These are phyloP conservation scores for Solanum aculeatissimum DNA, from an alignment of 305 asterid species.

Conservation along the genomic window DNA sequence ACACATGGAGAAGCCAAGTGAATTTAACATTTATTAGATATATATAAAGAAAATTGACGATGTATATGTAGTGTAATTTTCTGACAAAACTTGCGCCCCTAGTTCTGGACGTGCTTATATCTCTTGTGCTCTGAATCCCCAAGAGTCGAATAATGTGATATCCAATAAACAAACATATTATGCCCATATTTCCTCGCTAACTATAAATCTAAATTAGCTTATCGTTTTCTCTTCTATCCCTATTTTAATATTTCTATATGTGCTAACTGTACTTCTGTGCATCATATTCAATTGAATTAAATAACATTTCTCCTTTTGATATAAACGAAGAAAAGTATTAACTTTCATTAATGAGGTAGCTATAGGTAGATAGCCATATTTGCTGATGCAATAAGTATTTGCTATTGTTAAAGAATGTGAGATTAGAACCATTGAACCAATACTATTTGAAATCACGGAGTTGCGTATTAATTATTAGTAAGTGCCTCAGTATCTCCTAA, in stretches of 20 bases:
- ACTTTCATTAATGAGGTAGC: not conserved
- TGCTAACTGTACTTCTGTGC: not conserved
- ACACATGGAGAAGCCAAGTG: not conserved
- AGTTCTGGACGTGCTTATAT: not conserved
- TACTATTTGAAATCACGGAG: not conserved
- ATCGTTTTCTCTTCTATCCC: not conserved
- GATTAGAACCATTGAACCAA: not conserved
- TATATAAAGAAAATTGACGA: not conserved
- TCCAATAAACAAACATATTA: not conserved
- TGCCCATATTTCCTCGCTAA: not conserved
- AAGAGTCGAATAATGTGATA: not conserved
- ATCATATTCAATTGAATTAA: not conserved
- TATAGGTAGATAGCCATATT: not conserved
- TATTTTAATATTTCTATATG: not conserved
- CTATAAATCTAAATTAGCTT: not conserved
- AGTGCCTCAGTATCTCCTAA: not conserved
- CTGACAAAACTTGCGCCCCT: not conserved
- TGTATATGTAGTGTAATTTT: not conserved
- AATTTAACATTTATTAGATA: no score
- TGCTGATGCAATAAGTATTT: not conserved
- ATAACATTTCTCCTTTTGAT: not conserved
- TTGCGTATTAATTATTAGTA: not conserved
- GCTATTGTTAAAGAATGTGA: not conserved
- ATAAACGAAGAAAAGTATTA: not conserved
- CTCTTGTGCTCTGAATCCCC: not conserved